Base-by-base conservation (phyloP, 495 filamentous ascomycete genomes). In the Tuber microsphaerosporum region DNA sequence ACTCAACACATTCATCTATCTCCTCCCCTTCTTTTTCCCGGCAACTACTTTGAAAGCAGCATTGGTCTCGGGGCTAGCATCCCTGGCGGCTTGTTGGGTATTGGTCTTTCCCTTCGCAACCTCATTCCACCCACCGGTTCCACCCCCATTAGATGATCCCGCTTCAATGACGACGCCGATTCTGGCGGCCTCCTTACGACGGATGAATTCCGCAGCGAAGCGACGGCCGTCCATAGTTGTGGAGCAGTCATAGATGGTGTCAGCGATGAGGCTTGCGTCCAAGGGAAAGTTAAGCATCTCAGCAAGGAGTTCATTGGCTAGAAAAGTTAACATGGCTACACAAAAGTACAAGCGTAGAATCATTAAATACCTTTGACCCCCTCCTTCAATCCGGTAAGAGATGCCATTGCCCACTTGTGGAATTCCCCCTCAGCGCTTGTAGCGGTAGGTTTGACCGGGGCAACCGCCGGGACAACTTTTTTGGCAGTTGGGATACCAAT, bases 141-240 rank as follows among this genome's bases (percentile, higher is more conserved):
- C 86, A 72, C 85, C 87, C 31, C 81, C 83, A 61, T 86, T 85
- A 39, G 83, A 84, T 34, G 86, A 86, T 79, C 86, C 84, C 73
- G 87, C 84, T 73, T 89, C 85, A 82, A 86, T 82, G 82, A 95
- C 86, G 44, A 97, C 87, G 43, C 95, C 95, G 86, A 91, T 93
- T 76, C 97, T 93, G 1, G 94, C 96, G 1, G 94, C 88, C 87
- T 93, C 94, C 83, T 92, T 93, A 74, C 95, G 94, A 39, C 93
- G 90, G 74, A 98, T 89, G 81, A 95, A 98, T 83, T 99, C 95
- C 69, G 96, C 93, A 0, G 92, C 93, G 83, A 98, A 98, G 77
- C 94, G 94, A 69, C 92, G 91, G 19, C 92, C 92, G 81, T 98
- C 93, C 83, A 98, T 91, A 0, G 92, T 93, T 76, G 91, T 90